Evolutionary conservation across 2,329 filamentous ascomycete species (phyloP), one percentile per base, ranked within the genome.

Genomic region (Aureobasidium sp.): DNA sequence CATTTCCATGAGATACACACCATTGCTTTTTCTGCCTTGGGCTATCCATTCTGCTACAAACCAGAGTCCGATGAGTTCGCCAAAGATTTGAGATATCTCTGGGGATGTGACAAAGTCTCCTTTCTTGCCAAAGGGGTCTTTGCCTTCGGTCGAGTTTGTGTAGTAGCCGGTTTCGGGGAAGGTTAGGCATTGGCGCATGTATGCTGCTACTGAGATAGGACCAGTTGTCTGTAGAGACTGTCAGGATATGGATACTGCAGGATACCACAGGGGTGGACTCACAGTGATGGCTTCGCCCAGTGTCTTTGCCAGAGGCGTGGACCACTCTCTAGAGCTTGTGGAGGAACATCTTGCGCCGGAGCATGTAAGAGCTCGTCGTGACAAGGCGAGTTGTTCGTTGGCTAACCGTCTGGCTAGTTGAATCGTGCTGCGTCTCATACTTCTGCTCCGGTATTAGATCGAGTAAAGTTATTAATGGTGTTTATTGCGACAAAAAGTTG

Each of bases 101-200:
- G 96, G 96, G 0, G 95, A 98, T 0, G 96, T 99, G 60, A 98
- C 91, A 76, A 99, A 99, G 79, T 99, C 96, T 31, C 96, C 96
- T 74, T 93, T 93, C 65, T 88, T 84, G n/a, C 96, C 96, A 73
- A 99, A 99, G 69, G 95, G 95, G 75, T 98, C 95, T 54, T 90
- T 88, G 25, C 87, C 90, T 67, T 88, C 81, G 63, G 86, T 85
- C 29, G 90, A 88, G 7, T 91, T 88, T 0, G 94, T 98, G 80
- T 99, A 99, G 82, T 99, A 99, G 63, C 96, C 96, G 66, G 94
- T 94, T 45, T 94, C 82, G 68, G 96, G 93, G 15, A 93, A 93
- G 1, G 96, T 99, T 69, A 99, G 88, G 78, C 95, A 98, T 91
- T 98, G 97, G 76, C 96, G 95, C 96, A 99, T 99, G 79, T 95